These are phyloP conservation scores for Yamadazyma paraphyllophila DNA, from an alignment of 805 yeast genomes.

Conservation along the genomic window DNA sequence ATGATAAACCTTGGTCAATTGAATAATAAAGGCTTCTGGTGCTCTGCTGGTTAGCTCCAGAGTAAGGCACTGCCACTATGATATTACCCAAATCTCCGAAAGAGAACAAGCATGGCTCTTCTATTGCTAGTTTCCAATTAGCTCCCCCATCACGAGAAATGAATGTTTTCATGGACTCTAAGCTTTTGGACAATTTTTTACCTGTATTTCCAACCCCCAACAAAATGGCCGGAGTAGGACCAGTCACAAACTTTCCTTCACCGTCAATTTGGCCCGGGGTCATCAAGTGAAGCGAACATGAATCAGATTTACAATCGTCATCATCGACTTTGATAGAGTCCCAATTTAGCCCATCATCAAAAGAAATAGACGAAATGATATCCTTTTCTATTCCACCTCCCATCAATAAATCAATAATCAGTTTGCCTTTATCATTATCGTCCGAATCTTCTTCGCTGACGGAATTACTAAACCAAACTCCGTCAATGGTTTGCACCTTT, in stretches of 20 bases:
- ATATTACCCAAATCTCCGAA: slow-evolving; percentile 81
- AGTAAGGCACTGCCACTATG: slow-evolving; percentile 55
- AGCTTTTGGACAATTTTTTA: slow-evolving; percentile 15
- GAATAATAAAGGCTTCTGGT: slow-evolving; percentile 48
- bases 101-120: slow-evolving; percentile 51
- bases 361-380: slow-evolving; percentile 39
- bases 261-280: slow-evolving; percentile 36
- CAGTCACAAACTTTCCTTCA: slow-evolving; percentile 42
- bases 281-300: slow-evolving; percentile 47
- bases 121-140: slow-evolving; percentile 61
- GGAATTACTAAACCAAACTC: slow-evolving; percentile 55
- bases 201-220: slow-evolving; percentile 36
- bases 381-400: slow-evolving; percentile 18
- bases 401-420: slow-evolving; percentile 25
- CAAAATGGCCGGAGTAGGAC: slow-evolving; percentile 54
- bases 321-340: slow-evolving; percentile 47
- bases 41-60: slow-evolving; percentile 21
- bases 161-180: slow-evolving; percentile 43
- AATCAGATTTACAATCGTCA: slow-evolving; percentile 37
- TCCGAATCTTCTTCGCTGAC: slow-evolving; percentile 15
- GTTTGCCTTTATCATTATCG: slow-evolving; percentile 7
- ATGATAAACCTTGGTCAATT: slow-evolving; percentile 69
- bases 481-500: slow-evolving; percentile 54
- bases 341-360: slow-evolving; percentile 59
- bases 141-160: slow-evolving; percentile 75